These are phyloP conservation scores for Friedmanniomyces endolithicus DNA, from an alignment of 495 filamentous ascomycete species.

Conservation along the genomic window DNA sequence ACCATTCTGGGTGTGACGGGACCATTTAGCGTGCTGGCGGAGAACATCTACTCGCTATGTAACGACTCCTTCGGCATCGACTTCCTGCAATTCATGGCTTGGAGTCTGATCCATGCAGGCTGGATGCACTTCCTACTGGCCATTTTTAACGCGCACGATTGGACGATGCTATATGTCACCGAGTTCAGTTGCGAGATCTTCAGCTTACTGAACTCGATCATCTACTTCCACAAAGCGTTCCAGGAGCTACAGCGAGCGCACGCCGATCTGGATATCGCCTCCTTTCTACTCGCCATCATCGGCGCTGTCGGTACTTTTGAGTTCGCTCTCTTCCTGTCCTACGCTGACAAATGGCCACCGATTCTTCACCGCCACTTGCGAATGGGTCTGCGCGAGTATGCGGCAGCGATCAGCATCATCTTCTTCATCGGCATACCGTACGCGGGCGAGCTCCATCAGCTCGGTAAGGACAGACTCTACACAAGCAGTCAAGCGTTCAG, in stretches of 20 bases:
- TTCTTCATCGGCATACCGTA: constrained; percentile 26
- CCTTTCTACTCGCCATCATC: constrained; percentile 59
- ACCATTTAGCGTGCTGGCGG: constrained; percentile 35
- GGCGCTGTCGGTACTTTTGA: constrained; percentile 56
- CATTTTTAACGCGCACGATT: constrained; percentile 30
- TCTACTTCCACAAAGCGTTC: constrained; percentile 25
- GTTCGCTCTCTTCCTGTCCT: constrained; percentile 32
- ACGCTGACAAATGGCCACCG: constrained; percentile 26
- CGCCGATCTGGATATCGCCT: constrained; percentile 46
- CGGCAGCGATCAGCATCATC: constrained; percentile 24
- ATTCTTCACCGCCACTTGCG: constrained; percentile 28
- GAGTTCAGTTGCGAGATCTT: constrained; percentile 33
- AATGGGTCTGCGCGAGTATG: constrained; percentile 32
- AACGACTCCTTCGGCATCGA: constrained; percentile 9
- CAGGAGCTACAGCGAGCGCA: constrained; percentile 9
- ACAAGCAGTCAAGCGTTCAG: constrained; percentile 53
- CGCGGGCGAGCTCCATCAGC: constrained; percentile 14
- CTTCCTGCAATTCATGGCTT: constrained; percentile 51
- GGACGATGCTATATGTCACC: constrained; percentile 30
- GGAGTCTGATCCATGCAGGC: constrained; percentile 56
- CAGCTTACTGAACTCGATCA: constrained; percentile 32
- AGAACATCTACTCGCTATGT: constrained; percentile 32
- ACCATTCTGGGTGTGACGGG: constrained; percentile 26
- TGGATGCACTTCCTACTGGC: constrained; percentile 38
- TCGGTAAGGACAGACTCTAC: constrained; percentile 26